Evolutionary conservation across 2,329 filamentous ascomycete genomes (phyloP), one percentile per base, ranked within the genome.

Genomic region (Diaporthe sp.): DNA sequence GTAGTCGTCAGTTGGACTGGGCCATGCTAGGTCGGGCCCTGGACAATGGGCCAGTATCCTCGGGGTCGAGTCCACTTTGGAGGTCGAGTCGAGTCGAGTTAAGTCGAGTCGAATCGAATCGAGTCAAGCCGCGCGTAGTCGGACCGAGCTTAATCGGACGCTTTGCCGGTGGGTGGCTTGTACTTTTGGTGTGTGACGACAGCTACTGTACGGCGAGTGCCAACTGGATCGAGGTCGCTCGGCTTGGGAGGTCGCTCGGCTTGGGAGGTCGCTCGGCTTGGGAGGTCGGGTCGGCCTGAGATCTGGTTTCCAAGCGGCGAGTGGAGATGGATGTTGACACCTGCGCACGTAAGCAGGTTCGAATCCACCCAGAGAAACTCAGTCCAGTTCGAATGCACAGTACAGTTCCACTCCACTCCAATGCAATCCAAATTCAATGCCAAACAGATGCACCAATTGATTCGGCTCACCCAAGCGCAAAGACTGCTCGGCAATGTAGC

Each of bases 231-330:
- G 37, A 30, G n/a, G n/a, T n/a, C n/a, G n/a, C n/a, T n/a, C n/a
- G n/a, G n/a, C n/a, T n/a, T n/a, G n/a, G n/a, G n/a, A n/a, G n/a
- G n/a, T n/a, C n/a, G n/a, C n/a, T n/a, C n/a, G n/a, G n/a, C n/a
- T n/a, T n/a, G n/a, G n/a, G n/a, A n/a, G 58, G 25, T 35, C n/a
- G n/a, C 47, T 44, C 58, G 58, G 58, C 37, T 50, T 66, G 15
- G 15, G 63, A 66, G 44, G 44, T 51, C 44, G 63, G 44, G 44
- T 51, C 44, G 63, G 63, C 63, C 30, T 66, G 63, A 51, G 63
- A 66, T 66, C 61, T 66, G 61, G 61, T 66, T 50, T 66, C 61
- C 61, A 66, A 66, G n/a, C 44, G 61, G 61, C 27, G 42, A 9
- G 42, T 66, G 42, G 61, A 66, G 15, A 19, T 35, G 27, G 61